Evolutionary conservation across 768 basidiomycete species (phyloP), one percentile per base, ranked within the genome.

Genomic region (Daedalea quercina): DNA sequence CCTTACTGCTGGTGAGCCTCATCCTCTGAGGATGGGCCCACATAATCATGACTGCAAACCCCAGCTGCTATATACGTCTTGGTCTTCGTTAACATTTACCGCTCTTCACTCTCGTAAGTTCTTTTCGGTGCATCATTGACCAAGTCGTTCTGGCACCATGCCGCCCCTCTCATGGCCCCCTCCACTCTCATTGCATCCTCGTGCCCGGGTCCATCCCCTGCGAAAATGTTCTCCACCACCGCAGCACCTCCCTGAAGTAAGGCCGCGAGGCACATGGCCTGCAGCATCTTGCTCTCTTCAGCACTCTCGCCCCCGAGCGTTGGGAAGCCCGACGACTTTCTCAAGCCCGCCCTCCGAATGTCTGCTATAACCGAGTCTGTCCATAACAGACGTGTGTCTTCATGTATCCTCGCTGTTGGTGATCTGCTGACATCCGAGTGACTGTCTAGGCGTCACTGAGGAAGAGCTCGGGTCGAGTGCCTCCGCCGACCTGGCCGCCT

Each of bases 401-500:
- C 15, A 9, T 24, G 8, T 33, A 3, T 28, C 11, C 23, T 28
- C 15, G 44, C 23, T 22, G 44, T 15, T 19, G 3, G 17, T n/a
- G 46, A 4, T 33, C 9, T 9, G 42, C 41, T 51, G 40, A 51
- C 50, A 8, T 15, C 3, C 3, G 19, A 9, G 22, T n/a, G n/a
- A 24, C 24, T n/a, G 7, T 15, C 3, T 44, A 68, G 67, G 65
- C 40, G 57, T 63, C 33, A 52, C 57, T 41, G 55, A 60, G 25
- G 51, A 60, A 13, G 60, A 63, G 20, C 57, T 65, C 44, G 61
- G 66, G 12, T 44, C 54, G n/a, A 46, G 50, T 44, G 67, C 64
- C 24, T 56, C 59, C 26, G 52, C 63, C 20, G 62, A 72, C 46
- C 63, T 76, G 25, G 59, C 68, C 25, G 56, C 69, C 28, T 78